Evolutionary conservation across 768 basidiomycete genomes (phyloP), one percentile per base, ranked within the genome.

Genomic region (Boletus coccyginus): DNA sequence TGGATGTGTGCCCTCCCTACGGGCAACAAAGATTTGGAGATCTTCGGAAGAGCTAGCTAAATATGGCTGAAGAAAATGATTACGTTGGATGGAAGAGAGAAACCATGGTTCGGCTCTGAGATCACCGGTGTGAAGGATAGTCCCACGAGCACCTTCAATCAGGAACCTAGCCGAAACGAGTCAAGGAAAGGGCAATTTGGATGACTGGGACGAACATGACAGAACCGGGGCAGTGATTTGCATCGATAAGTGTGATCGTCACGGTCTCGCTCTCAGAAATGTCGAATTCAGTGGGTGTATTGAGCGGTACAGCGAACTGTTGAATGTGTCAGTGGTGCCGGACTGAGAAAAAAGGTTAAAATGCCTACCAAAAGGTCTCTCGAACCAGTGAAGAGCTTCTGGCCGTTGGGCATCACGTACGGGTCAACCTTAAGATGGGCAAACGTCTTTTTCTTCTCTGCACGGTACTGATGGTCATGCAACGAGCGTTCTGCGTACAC

Each of bases 211-310:
- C 85, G 29, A 64, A 94, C 94, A 98, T 96, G 41, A 93, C 87
- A 0, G 94, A 88, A 0, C 95, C 95, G 12, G 93, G 95, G 67
- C 94, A 97, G 69, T 98, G 95, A 65, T 97, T 97, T 0, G 95
- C 95, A 64, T 95, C 91, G 9, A 97, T 70, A 11, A 90, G 78
- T 0, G 93, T 95, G 54, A 97, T 78, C 0, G 78, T 85, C 11
- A 96, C 87, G 5, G 67, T 70, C 61, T 86, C 81, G 9, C 74
- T 74, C 24, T 79, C 73, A 5, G 77, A 80, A 17, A 95, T 68
- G 36, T 85, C 81, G 32, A 87, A 76, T 33, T 67, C 55, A 0
- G 83, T 88, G 0, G 93, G 91, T 3, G 78, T 79, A 55, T 92
- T 78, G 50, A 90, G 64, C 0, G 84, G 81, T 43, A 90, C 62